These are phyloP conservation scores for Pelargonium australe DNA, from an alignment of 441 rosid species.

Conservation along the genomic window DNA sequence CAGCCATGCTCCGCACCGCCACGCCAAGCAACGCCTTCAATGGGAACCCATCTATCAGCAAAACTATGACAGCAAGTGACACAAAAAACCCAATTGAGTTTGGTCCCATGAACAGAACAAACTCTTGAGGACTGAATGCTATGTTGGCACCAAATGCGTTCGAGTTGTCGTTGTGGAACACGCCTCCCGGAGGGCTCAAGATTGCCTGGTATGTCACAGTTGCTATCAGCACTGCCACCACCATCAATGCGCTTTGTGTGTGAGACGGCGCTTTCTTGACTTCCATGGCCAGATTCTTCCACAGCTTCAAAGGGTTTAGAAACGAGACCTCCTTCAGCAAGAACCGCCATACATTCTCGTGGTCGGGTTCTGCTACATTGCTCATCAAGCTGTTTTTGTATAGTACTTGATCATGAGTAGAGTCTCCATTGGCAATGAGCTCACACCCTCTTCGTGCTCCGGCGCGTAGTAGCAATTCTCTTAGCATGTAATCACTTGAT, in stretches of 20 bases:
- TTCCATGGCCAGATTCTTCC: constrained; percentile 1
- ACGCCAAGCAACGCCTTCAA: neutral
- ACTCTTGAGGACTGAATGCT: neutral
- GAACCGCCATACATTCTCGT: neutral
- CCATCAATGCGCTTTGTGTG: constrained; percentile 4
- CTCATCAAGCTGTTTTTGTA: neutral
- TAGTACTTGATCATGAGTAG: neutral
- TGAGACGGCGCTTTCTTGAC: constrained; percentile 1
- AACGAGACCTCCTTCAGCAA: neutral
- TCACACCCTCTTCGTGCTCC: constrained; percentile 13
- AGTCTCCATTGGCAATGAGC: neutral
- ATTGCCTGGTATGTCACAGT: constrained; percentile 4
- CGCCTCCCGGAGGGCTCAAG: constrained; percentile 3
- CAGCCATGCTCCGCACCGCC: constrained; percentile 5
- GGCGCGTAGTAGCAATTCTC: constrained; percentile 3
- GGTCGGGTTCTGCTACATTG: neutral
- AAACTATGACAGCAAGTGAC: constrained; percentile 3
- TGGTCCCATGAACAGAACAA: constrained; percentile 3
- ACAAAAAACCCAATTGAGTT: constrained; percentile 2
- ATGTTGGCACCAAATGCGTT: constrained; percentile 1
- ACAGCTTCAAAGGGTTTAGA: neutral
- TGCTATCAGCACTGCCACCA: neutral
- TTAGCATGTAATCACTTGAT: constrained; percentile 3
- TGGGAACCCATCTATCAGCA: constrained; percentile 6
- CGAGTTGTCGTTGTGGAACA: constrained; percentile 1